These are phyloP conservation scores for Malassezia globosa DNA, from an alignment of 1,284 basidiomycete species.

Conservation along the genomic window DNA sequence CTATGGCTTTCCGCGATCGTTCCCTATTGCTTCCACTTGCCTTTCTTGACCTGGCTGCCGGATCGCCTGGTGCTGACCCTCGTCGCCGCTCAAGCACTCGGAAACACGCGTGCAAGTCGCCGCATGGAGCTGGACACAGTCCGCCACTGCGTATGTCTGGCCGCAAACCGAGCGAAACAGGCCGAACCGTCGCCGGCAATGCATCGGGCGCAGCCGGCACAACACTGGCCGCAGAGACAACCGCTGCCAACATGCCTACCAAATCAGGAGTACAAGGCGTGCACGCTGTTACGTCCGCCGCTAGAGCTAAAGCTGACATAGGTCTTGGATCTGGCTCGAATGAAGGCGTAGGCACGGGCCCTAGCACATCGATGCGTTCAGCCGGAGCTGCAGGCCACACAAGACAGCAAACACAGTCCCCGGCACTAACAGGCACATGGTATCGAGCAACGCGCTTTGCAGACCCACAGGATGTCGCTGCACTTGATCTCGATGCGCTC, in stretches of 20 bases:
- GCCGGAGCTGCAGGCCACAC: no score
- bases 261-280: background rate
- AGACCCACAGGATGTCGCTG: slow-evolving; percentile 45
- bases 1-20: slow-evolving; percentile 51
- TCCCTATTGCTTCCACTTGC: slow-evolving; percentile 49
- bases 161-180: background rate
- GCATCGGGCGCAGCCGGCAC: background rate
- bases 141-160: background rate
- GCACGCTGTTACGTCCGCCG: background rate
- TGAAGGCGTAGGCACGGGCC: no score
- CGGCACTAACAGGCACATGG: slow-evolving; percentile 44
- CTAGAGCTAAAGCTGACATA: no score
- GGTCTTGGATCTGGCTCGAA: no score
- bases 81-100: background rate
- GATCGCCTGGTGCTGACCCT: slow-evolving; percentile 43
- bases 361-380: slow-evolving; percentile 19
- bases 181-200: background rate
- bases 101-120: slow-evolving; percentile 1
- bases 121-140: background rate
- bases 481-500: slow-evolving; percentile 49
- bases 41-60: slow-evolving; percentile 50
- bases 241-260: background rate
- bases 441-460: slow-evolving; percentile 31
- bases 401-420: no score
- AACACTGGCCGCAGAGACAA: background rate